Evolutionary conservation across 2,329 filamentous ascomycete species (phyloP), one percentile per base, ranked within the genome.

Genomic region (Periconia macrospinosa): DNA sequence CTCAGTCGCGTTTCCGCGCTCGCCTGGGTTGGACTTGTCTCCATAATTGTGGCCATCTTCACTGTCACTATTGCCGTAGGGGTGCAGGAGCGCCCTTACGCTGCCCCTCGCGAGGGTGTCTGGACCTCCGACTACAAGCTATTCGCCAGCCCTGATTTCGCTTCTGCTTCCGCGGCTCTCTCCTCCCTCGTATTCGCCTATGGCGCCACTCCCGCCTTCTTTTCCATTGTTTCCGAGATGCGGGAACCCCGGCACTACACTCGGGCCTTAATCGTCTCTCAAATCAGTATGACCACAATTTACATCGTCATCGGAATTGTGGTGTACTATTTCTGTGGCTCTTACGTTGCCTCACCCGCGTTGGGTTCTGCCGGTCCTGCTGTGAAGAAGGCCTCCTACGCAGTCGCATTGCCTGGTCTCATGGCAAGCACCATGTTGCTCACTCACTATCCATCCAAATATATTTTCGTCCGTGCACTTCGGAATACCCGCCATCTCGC

Each of bases 301-400:
- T 91, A 90, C 71, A 76, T 88, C 20, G 65, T 89, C 20, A 85
- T 86, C 3, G 86, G 86, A 2, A 80, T 84, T 9, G 81, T 90
- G 27, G 85, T 89, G 58, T 91, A 91, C 74, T 78, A 83, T 52
- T 90, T 81, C 63, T 84, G 83, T 11, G 88, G 88, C 1, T 75
- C 77, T 0, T 73, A 78, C 23, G 86, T 90, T 3, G 78, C 80
- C 1, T 86, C 84, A 1, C 88, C 88, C 0, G 87, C 88, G 0
- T 78, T 91, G 1, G 83, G 86, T 9, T 87, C 86, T 0, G 82
- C 86, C 2, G 79, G 81, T 13, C 65, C 67, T 5, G 64, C 79
- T 0, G 76, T 89, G 52, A 79, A 82, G 41, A 88, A 88, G 65
- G 75, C 87, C 15, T 87, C 87, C 33, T 90, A 86, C 73, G 86